Base-by-base conservation (phyloP, 1,139 yeast species). In the Pichia sp. region DNA sequence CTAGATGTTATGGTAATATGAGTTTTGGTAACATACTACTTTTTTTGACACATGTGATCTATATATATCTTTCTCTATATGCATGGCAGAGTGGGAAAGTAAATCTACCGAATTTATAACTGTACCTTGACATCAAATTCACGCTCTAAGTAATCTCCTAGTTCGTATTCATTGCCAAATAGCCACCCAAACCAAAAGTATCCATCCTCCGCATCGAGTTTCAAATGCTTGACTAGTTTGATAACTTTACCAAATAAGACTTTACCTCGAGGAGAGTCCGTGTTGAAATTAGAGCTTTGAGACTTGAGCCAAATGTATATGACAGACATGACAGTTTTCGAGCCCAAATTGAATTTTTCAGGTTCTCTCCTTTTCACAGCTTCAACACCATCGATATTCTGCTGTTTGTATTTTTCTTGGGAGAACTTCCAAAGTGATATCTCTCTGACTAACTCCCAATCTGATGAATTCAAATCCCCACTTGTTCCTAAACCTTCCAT, bases 1-100 rank as follows among this genome's bases (percentile, higher is more conserved):
- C 75, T 87, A 24, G 92, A 87, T 63, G 87, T 88, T 1, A 79
- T 85, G 58, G 91, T 87, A 2, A 60, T 61, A 6, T 66, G 34
- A 16, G 40, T 34, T 12, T 34, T 12, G 12, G 12, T 4, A 4
- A 34, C n/a, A 34, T n/a, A 34, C 2, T 34, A 34, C 40, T 34
- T 20, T 20, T 20, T 20, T 20, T 20, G 24, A 2, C 24, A 20
- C 24, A 20, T 20, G 24, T 20, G n/a, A n/a, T 16, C 43, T 40
- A 40, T 16, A 40, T 40, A 16, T 40, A 17, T n/a, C 43, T 40
- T 40, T 40, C 24, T 40, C 43, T 8, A 16, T 40, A 40, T 16
- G 24, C 17, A 16, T 34, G n/a, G 9, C 17, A 16, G 17, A 16
- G 24, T 40, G 8, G n/a, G 43, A 43, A 20, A 43, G 24, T 43